Percentiles rank a stretch among this genome's conserved stretches.
phyloP scores from a whole-genome alignment of 2,329 filamentous ascomycete species.

The Curvularia sp. region DNA sequence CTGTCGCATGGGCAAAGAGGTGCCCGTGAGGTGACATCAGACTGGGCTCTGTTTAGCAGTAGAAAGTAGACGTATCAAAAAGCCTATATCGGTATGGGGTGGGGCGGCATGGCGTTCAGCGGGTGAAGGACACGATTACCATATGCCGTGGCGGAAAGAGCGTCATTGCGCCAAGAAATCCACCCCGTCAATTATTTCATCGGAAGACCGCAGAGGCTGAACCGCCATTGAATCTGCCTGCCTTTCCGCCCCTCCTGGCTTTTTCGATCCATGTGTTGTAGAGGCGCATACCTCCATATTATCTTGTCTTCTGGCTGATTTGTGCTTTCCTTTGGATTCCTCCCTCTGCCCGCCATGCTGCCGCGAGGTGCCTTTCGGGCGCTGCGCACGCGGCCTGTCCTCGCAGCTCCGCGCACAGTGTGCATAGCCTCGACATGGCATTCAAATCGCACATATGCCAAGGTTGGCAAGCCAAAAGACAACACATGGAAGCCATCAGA shows the following conservation, averaged over 20 bases:
- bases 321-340: constrained; percentile 14
- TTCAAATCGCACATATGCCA: constrained; percentile 39
- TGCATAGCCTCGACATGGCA: constrained; percentile 40
- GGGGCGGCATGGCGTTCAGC: constrained; percentile 14
- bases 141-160: constrained; percentile 10
- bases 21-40: constrained; percentile 46
- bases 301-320: constrained; percentile 28
- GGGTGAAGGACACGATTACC: constrained; percentile 27
- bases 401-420: constrained; percentile 35
- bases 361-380: constrained; percentile 45
- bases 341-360: constrained; percentile 42
- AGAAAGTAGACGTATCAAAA: constrained; percentile 4
- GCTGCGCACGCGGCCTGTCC: constrained; percentile 40
- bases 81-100: constrained; percentile 1
- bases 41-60: constrained; percentile 13
- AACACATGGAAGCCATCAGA: constrained; percentile 53
- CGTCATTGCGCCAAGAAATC: constrained; percentile 23
- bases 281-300: constrained; percentile 6
- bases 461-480: constrained; percentile 39
- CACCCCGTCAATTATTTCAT: constrained; percentile 34
- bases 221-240: neutral
- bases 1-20: constrained; percentile 49
- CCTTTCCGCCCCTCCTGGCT: neutral
- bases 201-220: constrained; percentile 15
- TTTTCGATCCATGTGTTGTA: constrained; percentile 6